phyloP scores from a whole-genome alignment of 768 basidiomycete genomes.

The Lactarius vividus region DNA sequence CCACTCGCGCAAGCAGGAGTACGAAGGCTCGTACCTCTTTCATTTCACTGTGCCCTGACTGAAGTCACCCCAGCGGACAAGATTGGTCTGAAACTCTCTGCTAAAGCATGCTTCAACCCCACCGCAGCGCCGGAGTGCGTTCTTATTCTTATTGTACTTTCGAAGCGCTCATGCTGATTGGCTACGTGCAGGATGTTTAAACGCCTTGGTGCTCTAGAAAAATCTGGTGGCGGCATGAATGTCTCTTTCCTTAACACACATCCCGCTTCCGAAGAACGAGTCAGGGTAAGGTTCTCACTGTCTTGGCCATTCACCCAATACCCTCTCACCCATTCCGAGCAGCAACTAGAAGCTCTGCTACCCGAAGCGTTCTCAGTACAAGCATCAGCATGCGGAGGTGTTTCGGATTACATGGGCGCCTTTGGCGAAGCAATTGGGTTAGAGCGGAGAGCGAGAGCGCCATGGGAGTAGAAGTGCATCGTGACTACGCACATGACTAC shows the following conservation, averaged over 20 bases:
- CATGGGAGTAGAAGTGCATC: not conserved
- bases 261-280: constrained; percentile 68
- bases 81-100: constrained; percentile 77
- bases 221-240: constrained; percentile 30
- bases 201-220: constrained; percentile 60
- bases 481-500: not conserved
- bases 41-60: not conserved
- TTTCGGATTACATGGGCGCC: constrained; percentile 24
- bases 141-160: not conserved
- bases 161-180: not conserved
- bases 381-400: constrained; percentile 49
- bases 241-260: constrained; percentile 78
- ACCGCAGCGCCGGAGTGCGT: constrained; percentile 67
- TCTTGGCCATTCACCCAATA: not conserved
- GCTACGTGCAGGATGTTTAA: constrained; percentile 53
- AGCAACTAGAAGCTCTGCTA: constrained; percentile 48
- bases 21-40: constrained; percentile 55
- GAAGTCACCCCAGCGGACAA: constrained; percentile 60
- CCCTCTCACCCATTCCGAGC: not conserved
- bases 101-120: constrained; percentile 87
- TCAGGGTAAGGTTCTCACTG: constrained; percentile 50
- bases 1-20: constrained; percentile 77
- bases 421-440: constrained; percentile 6
- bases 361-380: constrained; percentile 57
- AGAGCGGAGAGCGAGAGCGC: not conserved